These are phyloP conservation scores for Leishmania gerbilli DNA, from an alignment of 208 protist species.

Conservation along the genomic window DNA sequence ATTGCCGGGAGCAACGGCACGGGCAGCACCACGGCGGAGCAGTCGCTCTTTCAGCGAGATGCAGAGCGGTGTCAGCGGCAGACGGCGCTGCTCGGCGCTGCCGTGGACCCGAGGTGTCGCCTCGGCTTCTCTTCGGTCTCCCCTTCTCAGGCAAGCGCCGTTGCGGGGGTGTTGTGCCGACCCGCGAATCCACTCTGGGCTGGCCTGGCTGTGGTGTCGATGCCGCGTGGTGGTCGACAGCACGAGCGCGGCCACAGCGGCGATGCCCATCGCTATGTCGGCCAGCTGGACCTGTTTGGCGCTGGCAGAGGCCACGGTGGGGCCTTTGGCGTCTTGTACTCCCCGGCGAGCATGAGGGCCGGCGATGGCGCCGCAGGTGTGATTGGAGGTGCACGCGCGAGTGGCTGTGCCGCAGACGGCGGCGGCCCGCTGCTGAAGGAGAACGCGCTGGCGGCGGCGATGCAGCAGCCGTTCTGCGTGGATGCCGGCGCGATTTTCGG, in stretches of 20 bases:
- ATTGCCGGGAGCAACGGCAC: not conserved
- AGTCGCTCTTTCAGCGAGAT: constrained; percentile 13
- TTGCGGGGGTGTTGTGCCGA: constrained; percentile 16
- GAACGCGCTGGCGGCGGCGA: constrained; percentile 38
- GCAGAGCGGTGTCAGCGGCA: constrained; percentile 9
- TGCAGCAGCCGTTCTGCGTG: constrained; percentile 37
- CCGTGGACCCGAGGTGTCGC: constrained; percentile 14
- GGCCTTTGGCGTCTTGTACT: not conserved
- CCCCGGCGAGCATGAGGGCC: not conserved
- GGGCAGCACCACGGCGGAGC: not conserved
- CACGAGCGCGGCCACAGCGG: constrained; percentile 22
- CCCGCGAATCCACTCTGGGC: constrained; percentile 18
- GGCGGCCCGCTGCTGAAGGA: constrained; percentile 35
- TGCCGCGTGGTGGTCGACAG: constrained; percentile 11
- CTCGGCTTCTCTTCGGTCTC: constrained; percentile 25
- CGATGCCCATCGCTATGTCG: not conserved
- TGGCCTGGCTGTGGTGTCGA: constrained; percentile 22
- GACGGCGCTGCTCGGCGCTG: constrained; percentile 14
- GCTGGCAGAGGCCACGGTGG: not conserved
- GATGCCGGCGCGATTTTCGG: not conserved
- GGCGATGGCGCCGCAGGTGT: not conserved
- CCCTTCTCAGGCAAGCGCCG: not conserved
- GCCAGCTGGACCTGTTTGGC: not conserved
- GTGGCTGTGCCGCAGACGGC: not conserved
- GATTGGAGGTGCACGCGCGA: not conserved